Evolutionary conservation across 1,139 yeast genomes (phyloP).

Genomic region (Arxiozyma heterogenica): DNA sequence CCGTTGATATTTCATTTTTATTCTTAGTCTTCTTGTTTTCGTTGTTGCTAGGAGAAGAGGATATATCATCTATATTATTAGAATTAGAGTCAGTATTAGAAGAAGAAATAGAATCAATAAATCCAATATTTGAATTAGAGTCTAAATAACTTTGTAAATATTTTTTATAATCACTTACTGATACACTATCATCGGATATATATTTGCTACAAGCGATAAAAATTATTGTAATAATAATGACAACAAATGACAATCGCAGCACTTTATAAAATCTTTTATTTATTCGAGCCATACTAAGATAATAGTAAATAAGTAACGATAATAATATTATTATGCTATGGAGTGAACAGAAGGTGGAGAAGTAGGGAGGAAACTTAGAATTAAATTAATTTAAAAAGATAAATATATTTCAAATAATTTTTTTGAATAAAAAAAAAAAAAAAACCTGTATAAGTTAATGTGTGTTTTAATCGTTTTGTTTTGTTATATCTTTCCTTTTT

Average conservation of each 20-base stretch:
- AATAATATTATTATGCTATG: background rate
- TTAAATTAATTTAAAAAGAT: too few species aligned
- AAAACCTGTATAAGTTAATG: too few species aligned
- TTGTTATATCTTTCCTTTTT: too few species aligned
- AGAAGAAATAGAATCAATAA: background rate
- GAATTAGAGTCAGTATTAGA: background rate
- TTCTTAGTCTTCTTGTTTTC: background rate
- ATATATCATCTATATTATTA: too few species aligned
- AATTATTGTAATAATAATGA: background rate
- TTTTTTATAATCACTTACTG: slow-evolving; percentile 3
- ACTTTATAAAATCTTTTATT: slow-evolving; percentile 5
- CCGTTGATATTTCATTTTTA: background rate
- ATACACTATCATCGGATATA: background rate
- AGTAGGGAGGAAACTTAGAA: background rate
- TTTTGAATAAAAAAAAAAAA: too few species aligned
- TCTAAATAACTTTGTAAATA: slow-evolving; percentile 3
- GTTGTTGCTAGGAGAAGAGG: background rate
- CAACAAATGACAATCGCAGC: background rate
- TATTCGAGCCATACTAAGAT: slow-evolving; percentile 1
- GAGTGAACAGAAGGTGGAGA: background rate
- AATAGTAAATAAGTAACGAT: background rate
- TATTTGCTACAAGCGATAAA: background rate
- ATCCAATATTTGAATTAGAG: background rate
- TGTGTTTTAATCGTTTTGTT: too few species aligned
- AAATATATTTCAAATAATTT: too few species aligned